Evolutionary conservation across 768 basidiomycete genomes (phyloP), one percentile per base, ranked within the genome.

Genomic region (Boletus speciosus): DNA sequence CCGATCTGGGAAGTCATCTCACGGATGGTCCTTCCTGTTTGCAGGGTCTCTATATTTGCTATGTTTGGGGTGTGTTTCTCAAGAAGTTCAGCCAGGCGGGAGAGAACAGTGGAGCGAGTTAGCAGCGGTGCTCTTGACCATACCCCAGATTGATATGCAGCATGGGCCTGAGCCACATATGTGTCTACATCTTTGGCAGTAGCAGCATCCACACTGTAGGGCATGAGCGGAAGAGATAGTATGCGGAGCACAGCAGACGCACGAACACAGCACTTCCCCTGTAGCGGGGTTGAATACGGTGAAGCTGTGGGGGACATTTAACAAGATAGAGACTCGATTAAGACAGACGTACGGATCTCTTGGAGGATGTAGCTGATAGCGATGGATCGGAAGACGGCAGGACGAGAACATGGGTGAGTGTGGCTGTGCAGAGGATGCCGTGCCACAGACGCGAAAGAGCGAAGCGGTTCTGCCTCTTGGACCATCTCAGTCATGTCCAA

Each of bases 1-100:
- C 78, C 73, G 4, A 94, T 76, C 69, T 94, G 92, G 0, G 83
- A 82, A 19, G 76, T 81, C 90, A 94, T 92, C 70, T 94, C 91
- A 12, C 88, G 77, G 43, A 91, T 84, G n/a, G 88, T 75, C 50
- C 90, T 77, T 11, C 90, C 91, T 0, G 90, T 93, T 68, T 93
- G 90, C 45, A 84, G 54, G 2, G 83, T 81, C 69, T 93, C 91
- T 19, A 87, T 71, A 37, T 71, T 67, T 2, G 88, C 87, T 12
- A 91, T 65, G 25, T 83, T 77, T 0, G 80, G 75, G 16, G 87
- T 70, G 58, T 73, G 77, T 16, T 74, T 73, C 59, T 86, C 84
- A 9, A 93, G 74, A 6, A 76, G 65, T 9, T 81, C 74, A 9
- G 90, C 89, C 35, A 93, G 74, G 41, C 78, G 79, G 4, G 82